phyloP scores from a whole-genome alignment of 2,329 filamentous ascomycete genomes.

The Claviceps sp. region DNA sequence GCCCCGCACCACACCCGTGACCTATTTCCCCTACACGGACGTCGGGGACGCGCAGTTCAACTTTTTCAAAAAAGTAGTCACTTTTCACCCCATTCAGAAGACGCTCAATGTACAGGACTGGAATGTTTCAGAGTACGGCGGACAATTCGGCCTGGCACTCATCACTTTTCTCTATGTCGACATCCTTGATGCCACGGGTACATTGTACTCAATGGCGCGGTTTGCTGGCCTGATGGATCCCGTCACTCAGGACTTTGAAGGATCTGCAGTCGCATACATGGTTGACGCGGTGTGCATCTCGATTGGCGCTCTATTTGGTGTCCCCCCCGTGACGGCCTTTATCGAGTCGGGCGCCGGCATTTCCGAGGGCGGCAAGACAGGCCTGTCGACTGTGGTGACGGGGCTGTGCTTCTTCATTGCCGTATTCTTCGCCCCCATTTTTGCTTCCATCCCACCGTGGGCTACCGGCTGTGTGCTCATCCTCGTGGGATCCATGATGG shows the following conservation, averaged over 20 bases:
- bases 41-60: constrained; percentile 60
- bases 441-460: constrained; percentile 80
- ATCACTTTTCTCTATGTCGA: constrained; percentile 87
- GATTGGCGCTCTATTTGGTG: constrained; percentile 65
- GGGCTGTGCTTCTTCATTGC: constrained; percentile 78
- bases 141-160: constrained; percentile 69
- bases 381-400: constrained; percentile 66
- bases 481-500: constrained; percentile 82
- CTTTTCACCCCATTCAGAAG: constrained; percentile 63
- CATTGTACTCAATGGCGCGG: constrained; percentile 78
- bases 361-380: constrained; percentile 73
- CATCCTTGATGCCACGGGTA: constrained; percentile 77
- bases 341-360: constrained; percentile 86
- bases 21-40: constrained; percentile 64
- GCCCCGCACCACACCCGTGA: constrained; percentile 63
- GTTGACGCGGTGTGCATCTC: constrained; percentile 70
- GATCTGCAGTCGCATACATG: constrained; percentile 70
- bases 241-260: constrained; percentile 75
- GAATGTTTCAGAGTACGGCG: constrained; percentile 53
- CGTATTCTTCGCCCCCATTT: constrained; percentile 82
- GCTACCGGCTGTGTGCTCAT: constrained; percentile 81
- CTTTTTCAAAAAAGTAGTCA: constrained; percentile 80
- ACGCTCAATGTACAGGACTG: constrained; percentile 62
- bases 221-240: constrained; percentile 72
- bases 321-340: constrained; percentile 73